Base-by-base conservation (phyloP, 2,329 filamentous ascomycete genomes). In the Trichophyton schoenleinii region DNA sequence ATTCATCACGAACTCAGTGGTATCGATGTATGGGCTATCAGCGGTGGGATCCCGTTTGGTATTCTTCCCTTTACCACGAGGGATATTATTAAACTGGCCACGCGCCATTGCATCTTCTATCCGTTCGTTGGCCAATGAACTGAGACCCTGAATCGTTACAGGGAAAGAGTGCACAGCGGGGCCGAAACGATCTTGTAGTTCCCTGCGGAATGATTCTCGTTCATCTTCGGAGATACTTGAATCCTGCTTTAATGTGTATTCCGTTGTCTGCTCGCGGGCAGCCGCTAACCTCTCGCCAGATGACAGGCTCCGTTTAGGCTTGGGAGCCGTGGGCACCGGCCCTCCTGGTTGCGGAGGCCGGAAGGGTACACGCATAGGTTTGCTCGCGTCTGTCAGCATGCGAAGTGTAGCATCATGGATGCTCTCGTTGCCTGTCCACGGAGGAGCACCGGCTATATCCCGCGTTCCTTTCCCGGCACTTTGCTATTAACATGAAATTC, bases 1-100 rank as follows among this genome's bases (percentile, higher is more conserved):
- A 75, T 99, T 97, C 87, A 97, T 87, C 68, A 97, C 89, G 72
- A 96, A 96, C 74, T 97, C 92, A 0, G 94, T 97, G 0, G 92
- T 97, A 70, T 97, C 90, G 62, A 97, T 84, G 69, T 95, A 97
- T 0, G 94, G 91, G 67, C 87, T 95, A 67, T 87, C 87, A 0
- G 89, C 88, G 66, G 89, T 85, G 58, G 88, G 78, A 67, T 97
- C 91, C n/a, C 87, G 78, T 71, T 91, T 83, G 0, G 73, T 72
- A 63, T 77, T 74, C n/a, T 92, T 80, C 4, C 84, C 86, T 67
- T 87, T 87, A 0, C 92, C 92, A 1, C 91, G 81, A 6, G 84
- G 85, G 11, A 99, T 87, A 67, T 95, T 87, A 70, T 83, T 83
- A 75, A 99, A 97, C 70, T 96, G 88, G 0, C 94, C 94, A 36